Base-by-base conservation (phyloP, 345 rosid species). In the Brassica juncea region DNA sequence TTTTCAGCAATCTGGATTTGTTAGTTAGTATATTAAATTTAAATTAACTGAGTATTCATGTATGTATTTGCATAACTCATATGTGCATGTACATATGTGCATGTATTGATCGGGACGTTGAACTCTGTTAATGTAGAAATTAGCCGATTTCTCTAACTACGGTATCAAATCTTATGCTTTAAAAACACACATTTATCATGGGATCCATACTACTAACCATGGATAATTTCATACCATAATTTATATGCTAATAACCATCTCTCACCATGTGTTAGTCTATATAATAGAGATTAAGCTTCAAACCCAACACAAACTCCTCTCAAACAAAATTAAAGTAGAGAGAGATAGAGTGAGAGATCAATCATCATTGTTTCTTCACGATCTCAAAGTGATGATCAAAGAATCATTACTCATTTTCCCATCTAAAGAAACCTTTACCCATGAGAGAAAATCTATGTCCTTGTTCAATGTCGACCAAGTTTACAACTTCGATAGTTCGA, bases 381-480 rank as follows among this genome's bases (percentile, higher is more conserved):
- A 90, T 77, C 89, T 94, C 23, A 87, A 85, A 8, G 86, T 92
- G 28, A 83, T 78, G 3, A 68, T 87, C 80, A 84, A 81, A 67
- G 84, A 85, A 66, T 72, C 82, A 21, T 66, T 72, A 34, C 75
- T 89, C 69, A 76, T 92, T 11, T 68, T 86, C 69, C 93, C 97
- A 2, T 57, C 85, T 66, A 63, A 76, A 62, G 71, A 82, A 68
- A 77, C 84, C 7, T 23, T 42, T 42, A 47, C 15, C 25, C 27
- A 30, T 16, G 61, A 76, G 31, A 86, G 32, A 72, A 75, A 72
- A 79, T 66, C 92, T 67, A 77, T 88, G 83, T 90, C 92, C 85
- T 74, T 90, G 60, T 92, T 94, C 19, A 92, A 92, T 84, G 89
- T 94, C 32, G 94, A 94, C 76, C 89, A 86, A 73, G 90, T 88